Evolutionary conservation across 2,329 filamentous ascomycete genomes (phyloP).

Genomic region (Pseudofabraea citricarpa): DNA sequence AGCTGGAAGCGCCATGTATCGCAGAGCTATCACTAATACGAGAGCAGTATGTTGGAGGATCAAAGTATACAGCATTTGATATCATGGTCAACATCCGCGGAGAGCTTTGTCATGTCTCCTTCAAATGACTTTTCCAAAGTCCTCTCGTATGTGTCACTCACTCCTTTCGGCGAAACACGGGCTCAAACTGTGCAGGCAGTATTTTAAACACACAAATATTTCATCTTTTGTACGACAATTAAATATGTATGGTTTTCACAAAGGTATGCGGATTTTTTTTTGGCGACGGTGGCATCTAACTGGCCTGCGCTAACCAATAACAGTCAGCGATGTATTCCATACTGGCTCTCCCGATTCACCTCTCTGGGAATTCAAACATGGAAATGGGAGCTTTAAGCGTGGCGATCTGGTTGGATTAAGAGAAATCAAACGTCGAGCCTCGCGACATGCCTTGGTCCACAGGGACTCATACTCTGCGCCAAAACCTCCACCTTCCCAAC

Average conservation of each 20-base stretch:
- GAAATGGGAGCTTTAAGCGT: slow-evolving; percentile 93
- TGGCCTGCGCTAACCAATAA: slow-evolving; percentile 8
- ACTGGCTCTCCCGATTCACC: slow-evolving; percentile 90
- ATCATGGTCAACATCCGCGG: slow-evolving; percentile 88
- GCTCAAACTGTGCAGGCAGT: slow-evolving; percentile 60
- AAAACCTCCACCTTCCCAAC: slow-evolving; percentile 70
- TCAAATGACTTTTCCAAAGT: slow-evolving; percentile 98
- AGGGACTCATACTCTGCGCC: slow-evolving; percentile 80
- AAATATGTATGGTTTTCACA: slow-evolving; percentile 99
- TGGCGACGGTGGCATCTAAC: slow-evolving; percentile 5
- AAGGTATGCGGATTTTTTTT: slow-evolving; percentile 55
- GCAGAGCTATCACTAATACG: background rate
- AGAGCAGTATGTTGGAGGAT: slow-evolving; percentile 90
- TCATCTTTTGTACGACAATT: slow-evolving; percentile 96
- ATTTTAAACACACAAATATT: slow-evolving; percentile 99
- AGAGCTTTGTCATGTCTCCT: slow-evolving; percentile 98
- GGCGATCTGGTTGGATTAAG: slow-evolving; percentile 86
- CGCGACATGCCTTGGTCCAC: slow-evolving; percentile 87
- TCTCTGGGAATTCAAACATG: slow-evolving; percentile 98
- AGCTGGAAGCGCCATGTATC: too few relatives aligned
- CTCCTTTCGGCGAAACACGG: slow-evolving; percentile 2
- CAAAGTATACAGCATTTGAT: slow-evolving; percentile 90
- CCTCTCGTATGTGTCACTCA: slow-evolving; percentile 67
- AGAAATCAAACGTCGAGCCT: slow-evolving; percentile 93
- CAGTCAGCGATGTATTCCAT: slow-evolving; percentile 97